A percentile compares a stretch with the other conserved stretches of the same genome.
phyloP scores from a whole-genome alignment of 352 stramenopile species.

The Phytophthora podocarpi region DNA sequence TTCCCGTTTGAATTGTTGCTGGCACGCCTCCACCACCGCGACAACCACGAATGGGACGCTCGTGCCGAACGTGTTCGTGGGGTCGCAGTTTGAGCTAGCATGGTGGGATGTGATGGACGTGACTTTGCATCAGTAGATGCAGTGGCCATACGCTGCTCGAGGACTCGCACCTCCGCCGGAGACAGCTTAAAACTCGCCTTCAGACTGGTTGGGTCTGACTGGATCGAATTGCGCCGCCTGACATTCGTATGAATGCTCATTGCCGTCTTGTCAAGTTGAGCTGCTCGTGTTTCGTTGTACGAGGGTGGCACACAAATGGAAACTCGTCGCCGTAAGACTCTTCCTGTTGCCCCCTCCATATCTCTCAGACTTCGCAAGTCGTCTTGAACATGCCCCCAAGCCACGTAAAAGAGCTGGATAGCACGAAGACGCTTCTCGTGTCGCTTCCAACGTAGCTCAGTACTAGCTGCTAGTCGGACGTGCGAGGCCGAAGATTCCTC shows the following conservation, averaged over 20 bases:
- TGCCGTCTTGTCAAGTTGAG: constrained; percentile 1
- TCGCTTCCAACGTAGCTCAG: constrained; percentile 42
- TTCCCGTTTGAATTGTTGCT: constrained; percentile 5
- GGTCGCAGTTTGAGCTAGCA: not conserved
- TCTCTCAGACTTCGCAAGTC: constrained; percentile 11
- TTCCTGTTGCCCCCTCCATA: not conserved
- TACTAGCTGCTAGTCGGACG: constrained; percentile 25
- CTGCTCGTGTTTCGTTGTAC: constrained; percentile 18
- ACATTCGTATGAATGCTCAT: not conserved
- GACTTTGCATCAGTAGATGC: not conserved
- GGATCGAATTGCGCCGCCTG: constrained; percentile 44
- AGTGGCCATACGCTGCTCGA: constrained; percentile 29
- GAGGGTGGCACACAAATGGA: constrained; percentile 39
- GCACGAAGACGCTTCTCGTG: constrained; percentile 52
- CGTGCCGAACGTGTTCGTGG: not conserved
- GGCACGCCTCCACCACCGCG: not conserved
- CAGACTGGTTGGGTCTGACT: constrained; percentile 29
- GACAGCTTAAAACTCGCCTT: constrained; percentile 28
- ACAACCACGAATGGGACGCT: not conserved
- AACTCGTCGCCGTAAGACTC: constrained; percentile 25
- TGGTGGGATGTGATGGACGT: not conserved
- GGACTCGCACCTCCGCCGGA: constrained; percentile 23
- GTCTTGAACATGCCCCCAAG: constrained; percentile 27
- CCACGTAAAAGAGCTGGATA: constrained; percentile 40
- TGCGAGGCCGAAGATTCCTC: not conserved